A percentile compares a stretch with the other conserved stretches of the same genome.
phyloP scores from a whole-genome alignment of 768 basidiomycete genomes.

The Melanogaster broomeanus region DNA sequence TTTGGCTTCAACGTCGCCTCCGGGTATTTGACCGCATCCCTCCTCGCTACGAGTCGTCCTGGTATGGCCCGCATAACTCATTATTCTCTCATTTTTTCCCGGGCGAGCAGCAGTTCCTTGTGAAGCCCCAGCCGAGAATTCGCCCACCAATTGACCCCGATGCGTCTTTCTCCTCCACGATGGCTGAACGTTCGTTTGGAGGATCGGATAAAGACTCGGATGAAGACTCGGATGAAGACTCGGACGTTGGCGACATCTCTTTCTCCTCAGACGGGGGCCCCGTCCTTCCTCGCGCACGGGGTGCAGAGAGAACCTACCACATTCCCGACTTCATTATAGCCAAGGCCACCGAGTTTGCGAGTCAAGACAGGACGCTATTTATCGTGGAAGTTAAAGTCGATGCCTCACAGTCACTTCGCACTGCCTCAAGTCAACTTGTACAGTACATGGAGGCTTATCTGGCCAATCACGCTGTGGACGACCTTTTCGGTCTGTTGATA shows the following conservation, averaged over 20 bases:
- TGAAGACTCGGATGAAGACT: too few species aligned
- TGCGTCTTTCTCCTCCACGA: background rate
- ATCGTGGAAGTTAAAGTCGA: too few species aligned
- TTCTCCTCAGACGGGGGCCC: background rate
- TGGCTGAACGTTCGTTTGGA: background rate
- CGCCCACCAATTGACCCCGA: background rate
- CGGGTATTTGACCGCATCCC: background rate
- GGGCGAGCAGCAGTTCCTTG: background rate
- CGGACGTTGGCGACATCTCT: background rate
- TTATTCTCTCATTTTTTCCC: conserved; percentile 3
- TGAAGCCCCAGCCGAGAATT: conserved; percentile 2
- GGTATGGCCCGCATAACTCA: conserved; percentile 1
- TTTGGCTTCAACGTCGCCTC: background rate
- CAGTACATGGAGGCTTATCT: fast-evolving
- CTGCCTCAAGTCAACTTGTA: background rate
- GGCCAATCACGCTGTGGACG: background rate
- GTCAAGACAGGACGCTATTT: background rate
- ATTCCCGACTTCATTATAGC: background rate
- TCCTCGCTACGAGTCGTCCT: background rate
- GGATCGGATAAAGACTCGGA: too few species aligned
- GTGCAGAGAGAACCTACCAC: too few species aligned
- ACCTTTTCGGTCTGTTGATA: background rate
- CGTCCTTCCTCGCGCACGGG: background rate
- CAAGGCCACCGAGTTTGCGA: background rate
- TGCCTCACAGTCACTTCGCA: too few species aligned